These are phyloP conservation scores for Rubia yunnanensis DNA, from an alignment of 257 asterid species.

Conservation along the genomic window DNA sequence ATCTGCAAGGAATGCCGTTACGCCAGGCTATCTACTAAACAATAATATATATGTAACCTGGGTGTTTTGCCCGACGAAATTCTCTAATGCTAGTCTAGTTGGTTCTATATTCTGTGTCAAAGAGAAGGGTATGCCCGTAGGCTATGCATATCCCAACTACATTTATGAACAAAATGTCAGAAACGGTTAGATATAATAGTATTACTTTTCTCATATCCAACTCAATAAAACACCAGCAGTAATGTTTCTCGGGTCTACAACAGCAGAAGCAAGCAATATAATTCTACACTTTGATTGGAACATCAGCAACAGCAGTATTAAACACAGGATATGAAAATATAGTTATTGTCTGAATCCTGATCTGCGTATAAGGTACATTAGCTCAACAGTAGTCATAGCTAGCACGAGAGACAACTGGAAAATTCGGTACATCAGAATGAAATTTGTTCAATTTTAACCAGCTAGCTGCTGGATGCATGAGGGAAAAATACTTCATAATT, in stretches of 20 bases:
- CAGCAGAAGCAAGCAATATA: not conserved
- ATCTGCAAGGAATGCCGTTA: too few species aligned
- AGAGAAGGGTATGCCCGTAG: not conserved
- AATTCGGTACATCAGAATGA: too few species aligned
- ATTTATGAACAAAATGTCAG: not conserved
- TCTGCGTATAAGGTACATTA: not conserved
- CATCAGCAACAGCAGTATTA: not conserved
- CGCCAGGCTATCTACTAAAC: too few species aligned
- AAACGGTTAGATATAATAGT: not conserved
- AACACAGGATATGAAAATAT: not conserved
- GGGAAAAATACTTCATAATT: not conserved
- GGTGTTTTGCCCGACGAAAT: not conserved
- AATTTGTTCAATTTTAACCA: not conserved
- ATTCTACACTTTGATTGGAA: not conserved
- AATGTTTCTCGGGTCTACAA: not conserved
- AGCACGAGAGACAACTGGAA: not conserved
- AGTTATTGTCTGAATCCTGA: not conserved
- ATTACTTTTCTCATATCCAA: not conserved
- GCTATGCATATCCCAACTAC: not conserved
- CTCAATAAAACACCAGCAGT: not conserved
- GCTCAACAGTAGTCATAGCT: too few species aligned
- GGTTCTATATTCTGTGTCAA: not conserved
- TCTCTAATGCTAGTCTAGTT: not conserved
- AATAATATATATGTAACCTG: not conserved
- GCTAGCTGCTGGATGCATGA: not conserved